A percentile compares a stretch with the other conserved stretches of the same genome.
Conservation (phyloP, 345 rosid genomes). For the Microcos paniculata region DNA sequence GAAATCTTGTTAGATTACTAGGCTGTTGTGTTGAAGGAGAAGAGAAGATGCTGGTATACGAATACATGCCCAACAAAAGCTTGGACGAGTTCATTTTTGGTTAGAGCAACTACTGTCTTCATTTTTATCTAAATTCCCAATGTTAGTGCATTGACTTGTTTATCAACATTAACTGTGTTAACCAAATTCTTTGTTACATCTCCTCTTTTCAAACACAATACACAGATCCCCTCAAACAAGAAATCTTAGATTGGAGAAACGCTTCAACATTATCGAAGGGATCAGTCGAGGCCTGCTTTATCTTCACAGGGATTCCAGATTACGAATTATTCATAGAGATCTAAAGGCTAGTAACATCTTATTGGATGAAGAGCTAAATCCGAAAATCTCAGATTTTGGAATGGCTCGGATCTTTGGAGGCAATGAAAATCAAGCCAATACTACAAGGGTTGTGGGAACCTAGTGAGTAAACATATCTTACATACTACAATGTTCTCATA, state of each 20-base stretch:
- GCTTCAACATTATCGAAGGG: slow-evolving; percentile 49
- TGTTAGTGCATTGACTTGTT: neutral
- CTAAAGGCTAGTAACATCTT: slow-evolving; percentile 63
- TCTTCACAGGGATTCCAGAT: slow-evolving; percentile 64
- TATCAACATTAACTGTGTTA: neutral
- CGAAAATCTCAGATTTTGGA: slow-evolving; percentile 72
- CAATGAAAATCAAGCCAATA: slow-evolving; percentile 50
- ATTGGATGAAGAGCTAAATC: slow-evolving; percentile 66
- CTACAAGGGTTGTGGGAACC: slow-evolving; percentile 57
- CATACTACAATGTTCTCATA: too few relatives aligned
- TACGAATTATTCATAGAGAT: slow-evolving; percentile 66
- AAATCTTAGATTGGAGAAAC: slow-evolving; percentile 45
- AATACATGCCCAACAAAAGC: slow-evolving; percentile 39
- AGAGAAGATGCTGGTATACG: slow-evolving; percentile 36
- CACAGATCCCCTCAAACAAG: slow-evolving; percentile 41
- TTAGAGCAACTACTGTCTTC: neutral
- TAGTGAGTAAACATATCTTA: slow-evolving; percentile 34
- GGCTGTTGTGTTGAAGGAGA: slow-evolving; percentile 35
- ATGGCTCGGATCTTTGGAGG: slow-evolving; percentile 60
- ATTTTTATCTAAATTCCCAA: neutral
- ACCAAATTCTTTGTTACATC: neutral
- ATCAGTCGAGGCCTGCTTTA: slow-evolving; percentile 68
- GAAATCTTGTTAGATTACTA: slow-evolving; percentile 31
- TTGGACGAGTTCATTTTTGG: slow-evolving; percentile 35
- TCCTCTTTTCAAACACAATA: neutral